Evolutionary conservation across 352 stramenopile genomes (phyloP).

Genomic region (Elongisporangium prolatum): DNA sequence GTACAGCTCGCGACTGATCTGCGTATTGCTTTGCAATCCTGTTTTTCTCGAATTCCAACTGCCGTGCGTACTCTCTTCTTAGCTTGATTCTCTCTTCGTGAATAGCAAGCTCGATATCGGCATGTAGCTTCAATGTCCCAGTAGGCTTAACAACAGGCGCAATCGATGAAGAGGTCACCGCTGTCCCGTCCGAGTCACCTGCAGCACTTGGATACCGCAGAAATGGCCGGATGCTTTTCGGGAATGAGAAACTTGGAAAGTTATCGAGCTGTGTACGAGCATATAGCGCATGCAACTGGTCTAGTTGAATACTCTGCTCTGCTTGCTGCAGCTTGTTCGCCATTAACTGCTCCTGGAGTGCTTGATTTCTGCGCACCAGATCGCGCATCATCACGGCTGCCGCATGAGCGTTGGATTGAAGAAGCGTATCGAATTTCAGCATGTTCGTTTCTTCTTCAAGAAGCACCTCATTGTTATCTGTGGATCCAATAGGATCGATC

Average conservation of each 20-base stretch:
- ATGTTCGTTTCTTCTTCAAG: background rate
- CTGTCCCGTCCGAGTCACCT: background rate
- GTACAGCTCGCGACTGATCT: conserved; percentile 13
- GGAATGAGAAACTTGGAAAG: conserved; percentile 25
- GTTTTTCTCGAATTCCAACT: conserved; percentile 21
- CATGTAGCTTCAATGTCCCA: conserved; percentile 20
- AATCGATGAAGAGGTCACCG: background rate
- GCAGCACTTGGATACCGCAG: conserved; percentile 4
- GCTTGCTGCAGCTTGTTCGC: conserved; percentile 43
- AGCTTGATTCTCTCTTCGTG: conserved; percentile 35
- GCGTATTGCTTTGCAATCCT: conserved; percentile 20
- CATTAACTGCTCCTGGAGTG: conserved; percentile 45
- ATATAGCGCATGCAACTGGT: conserved; percentile 60
- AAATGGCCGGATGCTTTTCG: conserved; percentile 36
- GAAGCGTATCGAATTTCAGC: conserved; percentile 6
- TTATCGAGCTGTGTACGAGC: conserved; percentile 32
- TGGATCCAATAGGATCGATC: background rate
- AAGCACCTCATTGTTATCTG: background rate
- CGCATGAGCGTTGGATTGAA: conserved; percentile 19
- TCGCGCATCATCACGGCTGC: conserved; percentile 28
- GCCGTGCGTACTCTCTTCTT: conserved; percentile 31
- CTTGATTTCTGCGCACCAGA: conserved; percentile 34
- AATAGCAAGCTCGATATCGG: conserved; percentile 50
- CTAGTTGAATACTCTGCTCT: conserved; percentile 57
- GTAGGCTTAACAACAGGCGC: conserved; percentile 9